Evolutionary conservation across 768 basidiomycete genomes (phyloP).

Genomic region (Pleurotus tuoliensis): DNA sequence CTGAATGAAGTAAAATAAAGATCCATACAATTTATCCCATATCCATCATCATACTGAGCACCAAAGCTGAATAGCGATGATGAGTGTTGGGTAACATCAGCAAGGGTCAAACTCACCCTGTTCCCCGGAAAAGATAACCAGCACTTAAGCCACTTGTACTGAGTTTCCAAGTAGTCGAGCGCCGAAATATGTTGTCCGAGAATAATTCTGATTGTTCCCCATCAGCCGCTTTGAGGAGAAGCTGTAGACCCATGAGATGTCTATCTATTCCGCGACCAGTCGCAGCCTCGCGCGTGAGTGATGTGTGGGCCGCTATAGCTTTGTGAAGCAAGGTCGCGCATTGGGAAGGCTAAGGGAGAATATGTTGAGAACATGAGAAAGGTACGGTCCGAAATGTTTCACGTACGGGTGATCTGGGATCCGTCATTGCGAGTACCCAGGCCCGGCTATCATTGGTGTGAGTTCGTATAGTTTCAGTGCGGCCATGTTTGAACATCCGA

Average conservation of each 20-base stretch:
- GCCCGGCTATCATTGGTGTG: slow-evolving; percentile 67
- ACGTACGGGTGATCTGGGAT: slow-evolving; percentile 47
- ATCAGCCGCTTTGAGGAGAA: slow-evolving; percentile 51
- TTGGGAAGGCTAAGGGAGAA: slow-evolving; percentile 24
- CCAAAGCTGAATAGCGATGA: slow-evolving; percentile 55
- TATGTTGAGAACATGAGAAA: not conserved
- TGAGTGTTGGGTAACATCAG: too few relatives aligned
- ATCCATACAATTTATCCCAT: slow-evolving; percentile 86
- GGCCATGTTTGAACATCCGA: slow-evolving; percentile 78
- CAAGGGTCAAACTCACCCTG: slow-evolving; percentile 49
- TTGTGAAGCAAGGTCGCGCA: slow-evolving; percentile 51
- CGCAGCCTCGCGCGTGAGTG: slow-evolving; percentile 72
- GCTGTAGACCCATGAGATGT: slow-evolving; percentile 81
- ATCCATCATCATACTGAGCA: slow-evolving; percentile 76
- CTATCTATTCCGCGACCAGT: slow-evolving; percentile 85
- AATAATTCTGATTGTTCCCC: slow-evolving; percentile 64
- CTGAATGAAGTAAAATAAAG: not conserved
- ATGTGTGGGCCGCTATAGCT: slow-evolving; percentile 69
- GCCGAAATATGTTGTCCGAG: slow-evolving; percentile 70
- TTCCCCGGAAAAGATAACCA: slow-evolving; percentile 83
- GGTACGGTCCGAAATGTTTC: not conserved
- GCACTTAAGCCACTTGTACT: slow-evolving; percentile 89
- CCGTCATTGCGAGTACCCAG: slow-evolving; percentile 75
- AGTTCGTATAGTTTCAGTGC: slow-evolving; percentile 86
- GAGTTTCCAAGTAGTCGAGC: slow-evolving; percentile 81